A percentile compares a stretch with the other conserved stretches of the same genome.
Conservation (phyloP, 331 rosid genomes). For the Arachis monticola region DNA sequence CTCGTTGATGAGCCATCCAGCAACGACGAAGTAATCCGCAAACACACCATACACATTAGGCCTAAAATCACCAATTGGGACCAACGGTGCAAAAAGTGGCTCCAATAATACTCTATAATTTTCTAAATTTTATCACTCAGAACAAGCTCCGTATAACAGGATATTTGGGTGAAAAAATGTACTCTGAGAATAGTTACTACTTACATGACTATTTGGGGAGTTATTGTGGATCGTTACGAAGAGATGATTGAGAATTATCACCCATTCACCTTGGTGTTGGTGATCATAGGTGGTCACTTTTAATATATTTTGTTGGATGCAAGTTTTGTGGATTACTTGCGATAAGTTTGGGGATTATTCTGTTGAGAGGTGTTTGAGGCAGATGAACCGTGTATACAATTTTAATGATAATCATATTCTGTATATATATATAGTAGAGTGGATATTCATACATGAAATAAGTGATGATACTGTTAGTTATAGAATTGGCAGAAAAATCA, state of each 20-base stretch:
- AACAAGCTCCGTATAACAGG: constrained; percentile 83
- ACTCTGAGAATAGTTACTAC: constrained; percentile 69
- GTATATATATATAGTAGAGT: constrained; percentile 54
- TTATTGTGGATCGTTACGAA: constrained; percentile 86
- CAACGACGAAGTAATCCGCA: constrained; percentile 55
- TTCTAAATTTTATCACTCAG: constrained; percentile 61
- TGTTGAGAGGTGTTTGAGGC: constrained; percentile 80
- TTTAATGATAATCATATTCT: constrained; percentile 88
- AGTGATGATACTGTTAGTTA: too few relatives aligned
- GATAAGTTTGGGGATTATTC: constrained; percentile 86
- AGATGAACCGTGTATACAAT: constrained; percentile 87
- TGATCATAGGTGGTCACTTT: constrained; percentile 91
- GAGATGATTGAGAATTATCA: constrained; percentile 83
- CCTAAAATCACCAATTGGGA: constrained; percentile 89
- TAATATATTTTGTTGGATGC: constrained; percentile 93
- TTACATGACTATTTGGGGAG: constrained; percentile 90
- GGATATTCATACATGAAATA: too few relatives aligned
- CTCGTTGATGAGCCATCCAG: constrained; percentile 58
- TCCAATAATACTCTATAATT: constrained; percentile 58
- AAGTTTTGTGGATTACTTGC: constrained; percentile 68
- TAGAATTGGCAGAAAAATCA: too few relatives aligned
- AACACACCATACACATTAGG: constrained; percentile 68
- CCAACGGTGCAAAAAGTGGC: constrained; percentile 65
- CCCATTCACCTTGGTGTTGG: constrained; percentile 66
- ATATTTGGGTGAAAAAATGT: constrained; percentile 81